Percentiles rank a stretch among this genome's conserved stretches.
These are phyloP conservation scores for Fusarium dlaminii DNA, from an alignment of 2,329 filamentous ascomycete species.

Conservation along the genomic window DNA sequence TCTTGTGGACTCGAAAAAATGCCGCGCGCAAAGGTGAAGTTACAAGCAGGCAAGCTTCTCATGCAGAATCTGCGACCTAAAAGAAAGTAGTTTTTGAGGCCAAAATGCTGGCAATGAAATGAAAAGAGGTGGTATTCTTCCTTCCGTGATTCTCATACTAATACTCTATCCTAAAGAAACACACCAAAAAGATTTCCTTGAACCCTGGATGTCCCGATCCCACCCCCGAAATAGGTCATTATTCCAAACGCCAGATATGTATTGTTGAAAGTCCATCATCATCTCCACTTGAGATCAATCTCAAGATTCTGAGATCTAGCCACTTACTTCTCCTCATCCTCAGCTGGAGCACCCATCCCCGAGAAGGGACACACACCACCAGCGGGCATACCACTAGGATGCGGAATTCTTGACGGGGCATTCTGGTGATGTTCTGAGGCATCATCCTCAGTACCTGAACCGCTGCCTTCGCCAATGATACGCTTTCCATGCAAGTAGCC, in stretches of 20 bases:
- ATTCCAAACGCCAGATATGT: constrained; percentile 26
- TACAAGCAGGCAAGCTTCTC: neutral
- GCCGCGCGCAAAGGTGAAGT: neutral
- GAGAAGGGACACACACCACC: constrained; percentile 42
- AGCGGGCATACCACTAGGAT: constrained; percentile 22
- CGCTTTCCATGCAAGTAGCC: constrained; percentile 72
- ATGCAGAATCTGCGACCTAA: neutral
- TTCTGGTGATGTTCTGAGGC: constrained; percentile 27
- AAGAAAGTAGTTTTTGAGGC: neutral
- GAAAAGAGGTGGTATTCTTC: constrained; percentile 4
- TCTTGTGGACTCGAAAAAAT: neutral
- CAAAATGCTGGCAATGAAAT: neutral
- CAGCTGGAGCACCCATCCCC: constrained; percentile 35
- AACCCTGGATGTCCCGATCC: constrained; percentile 13
- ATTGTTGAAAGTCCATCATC: constrained; percentile 6
- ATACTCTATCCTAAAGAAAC: neutral
- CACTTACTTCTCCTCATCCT: constrained; percentile 11
- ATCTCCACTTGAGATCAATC: neutral
- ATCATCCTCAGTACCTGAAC: constrained; percentile 31
- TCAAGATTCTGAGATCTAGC: neutral
- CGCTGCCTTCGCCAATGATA: constrained; percentile 55
- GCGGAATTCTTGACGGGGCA: constrained; percentile 21
- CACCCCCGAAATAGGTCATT: constrained; percentile 16
- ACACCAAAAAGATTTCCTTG: constrained; percentile 7
- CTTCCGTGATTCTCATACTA: neutral